Percentiles rank a stretch among this genome's conserved stretches.
Evolutionary conservation across 1,139 yeast genomes (phyloP).

Genomic region (Lodderomyces theae): DNA sequence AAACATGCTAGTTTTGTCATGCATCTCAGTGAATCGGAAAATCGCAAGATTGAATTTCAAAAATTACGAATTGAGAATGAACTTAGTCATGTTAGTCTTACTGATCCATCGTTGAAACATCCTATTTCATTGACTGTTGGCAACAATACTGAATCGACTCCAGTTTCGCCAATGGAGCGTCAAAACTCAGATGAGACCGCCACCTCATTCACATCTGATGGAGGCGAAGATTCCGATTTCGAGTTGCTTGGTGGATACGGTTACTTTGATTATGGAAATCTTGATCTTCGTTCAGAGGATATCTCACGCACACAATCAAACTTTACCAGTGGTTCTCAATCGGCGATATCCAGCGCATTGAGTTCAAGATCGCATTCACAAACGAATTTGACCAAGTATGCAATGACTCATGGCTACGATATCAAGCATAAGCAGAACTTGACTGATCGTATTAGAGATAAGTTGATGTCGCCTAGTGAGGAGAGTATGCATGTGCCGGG

Average conservation of each 20-base stretch:
- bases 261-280: conserved; percentile 68
- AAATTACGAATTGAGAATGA: conserved; percentile 36
- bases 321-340: conserved; percentile 28
- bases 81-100: conserved; percentile 28
- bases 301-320: conserved; percentile 30
- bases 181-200: not conserved
- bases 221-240: conserved; percentile 26
- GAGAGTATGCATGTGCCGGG: conserved; percentile 13
- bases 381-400: conserved; percentile 23
- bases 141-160: conserved; percentile 10
- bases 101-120: conserved; percentile 32
- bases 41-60: conserved; percentile 35
- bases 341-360: conserved; percentile 17
- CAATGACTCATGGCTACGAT: conserved; percentile 15
- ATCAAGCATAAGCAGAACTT: conserved; percentile 30
- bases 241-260: conserved; percentile 68
- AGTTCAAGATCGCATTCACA: conserved; percentile 34
- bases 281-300: conserved; percentile 32
- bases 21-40: conserved; percentile 34
- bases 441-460: conserved; percentile 38
- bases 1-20: conserved; percentile 33
- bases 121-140: conserved; percentile 34
- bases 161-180: conserved; percentile 20
- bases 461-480: conserved; percentile 23
- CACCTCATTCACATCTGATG: conserved; percentile 5